phyloP scores from a whole-genome alignment of 2,329 filamentous ascomycete species.

The Talaromyces sp. region DNA sequence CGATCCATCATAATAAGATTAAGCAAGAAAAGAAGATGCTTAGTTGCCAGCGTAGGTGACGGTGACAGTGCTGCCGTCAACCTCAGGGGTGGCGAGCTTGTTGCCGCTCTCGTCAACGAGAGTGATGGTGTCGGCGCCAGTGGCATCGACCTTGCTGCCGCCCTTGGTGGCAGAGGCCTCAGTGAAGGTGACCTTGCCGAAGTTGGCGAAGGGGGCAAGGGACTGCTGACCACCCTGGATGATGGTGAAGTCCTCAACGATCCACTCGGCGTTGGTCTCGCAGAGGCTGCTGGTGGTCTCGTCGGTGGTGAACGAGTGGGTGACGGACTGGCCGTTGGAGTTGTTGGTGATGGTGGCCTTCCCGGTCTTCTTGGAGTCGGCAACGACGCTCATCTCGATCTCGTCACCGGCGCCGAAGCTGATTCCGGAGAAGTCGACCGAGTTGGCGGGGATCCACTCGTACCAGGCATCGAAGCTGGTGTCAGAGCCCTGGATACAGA shows the following conservation, averaged over 20 bases:
- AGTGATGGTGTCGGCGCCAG: conserved; percentile 42
- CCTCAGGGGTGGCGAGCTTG: conserved; percentile 26
- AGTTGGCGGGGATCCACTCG: conserved; percentile 57
- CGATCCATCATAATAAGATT: not conserved
- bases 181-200: conserved; percentile 40
- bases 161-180: conserved; percentile 26
- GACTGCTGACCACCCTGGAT: conserved; percentile 30
- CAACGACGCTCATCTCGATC: conserved; percentile 39
- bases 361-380: conserved; percentile 40
- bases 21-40: not conserved
- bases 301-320: conserved; percentile 48
- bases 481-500: conserved; percentile 39
- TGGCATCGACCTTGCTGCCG: conserved; percentile 20
- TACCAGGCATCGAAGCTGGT: conserved; percentile 54
- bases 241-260: conserved; percentile 53
- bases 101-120: conserved; percentile 40
- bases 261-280: conserved; percentile 59
- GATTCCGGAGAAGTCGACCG: conserved; percentile 49
- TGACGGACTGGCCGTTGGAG: conserved; percentile 49
- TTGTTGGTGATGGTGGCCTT: conserved; percentile 49
- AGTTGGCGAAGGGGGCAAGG: conserved; percentile 45
- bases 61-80: conserved; percentile 21
- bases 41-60: conserved; percentile 19
- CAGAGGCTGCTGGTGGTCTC: conserved; percentile 38
- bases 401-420: conserved; percentile 42